Conservation (phyloP, 2,329 filamentous ascomycete genomes). For the Exophiala sideris region DNA sequence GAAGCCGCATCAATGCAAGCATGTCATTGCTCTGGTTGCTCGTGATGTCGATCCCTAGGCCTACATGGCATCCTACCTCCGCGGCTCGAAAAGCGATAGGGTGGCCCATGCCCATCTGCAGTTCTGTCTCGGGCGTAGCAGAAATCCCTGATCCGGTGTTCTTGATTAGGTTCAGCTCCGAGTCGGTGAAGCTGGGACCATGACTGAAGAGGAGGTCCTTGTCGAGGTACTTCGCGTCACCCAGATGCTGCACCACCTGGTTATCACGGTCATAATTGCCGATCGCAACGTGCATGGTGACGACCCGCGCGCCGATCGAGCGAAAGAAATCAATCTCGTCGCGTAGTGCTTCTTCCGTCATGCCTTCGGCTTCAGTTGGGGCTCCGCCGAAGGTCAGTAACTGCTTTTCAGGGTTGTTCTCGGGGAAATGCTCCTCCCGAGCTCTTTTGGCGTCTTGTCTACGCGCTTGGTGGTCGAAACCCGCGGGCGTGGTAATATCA, state of each 20-base stretch:
- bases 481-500: neutral
- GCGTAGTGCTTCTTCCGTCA: neutral
- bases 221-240: neutral
- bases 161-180: constrained; percentile 22
- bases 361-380: neutral
- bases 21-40: constrained; percentile 30
- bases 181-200: neutral
- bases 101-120: constrained; percentile 33
- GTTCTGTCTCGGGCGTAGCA: constrained; percentile 32
- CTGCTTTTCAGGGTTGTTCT: neutral
- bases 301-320: neutral
- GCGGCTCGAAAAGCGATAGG: constrained; percentile 28
- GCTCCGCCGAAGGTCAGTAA: constrained; percentile 5
- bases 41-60: constrained; percentile 32
- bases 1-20: constrained; percentile 30
- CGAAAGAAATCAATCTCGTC: constrained; percentile 2
- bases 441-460: neutral
- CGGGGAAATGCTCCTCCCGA: constrained; percentile 1
- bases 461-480: neutral
- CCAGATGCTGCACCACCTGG: neutral
- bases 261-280: no score
- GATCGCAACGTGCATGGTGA: neutral
- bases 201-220: constrained; percentile 10
- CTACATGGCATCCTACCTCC: constrained; percentile 27
- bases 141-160: constrained; percentile 24